These are phyloP conservation scores for Aspergillus cejpii DNA, from an alignment of 2,329 filamentous ascomycete species.

Conservation along the genomic window DNA sequence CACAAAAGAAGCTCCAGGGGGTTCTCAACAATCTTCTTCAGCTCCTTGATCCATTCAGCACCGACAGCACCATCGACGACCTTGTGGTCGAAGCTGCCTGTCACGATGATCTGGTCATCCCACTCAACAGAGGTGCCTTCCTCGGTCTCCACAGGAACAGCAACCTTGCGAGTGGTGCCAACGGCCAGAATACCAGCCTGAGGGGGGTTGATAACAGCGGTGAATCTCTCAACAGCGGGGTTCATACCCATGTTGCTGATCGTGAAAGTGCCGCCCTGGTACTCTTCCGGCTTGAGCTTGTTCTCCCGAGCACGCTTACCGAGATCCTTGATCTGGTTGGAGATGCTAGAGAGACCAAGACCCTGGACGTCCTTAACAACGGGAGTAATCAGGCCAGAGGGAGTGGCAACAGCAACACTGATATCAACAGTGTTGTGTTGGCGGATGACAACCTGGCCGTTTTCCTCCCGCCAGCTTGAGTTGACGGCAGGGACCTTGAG, in stretches of 20 bases:
- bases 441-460: slow-evolving; percentile 72
- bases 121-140: slow-evolving; percentile 76
- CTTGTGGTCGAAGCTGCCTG: slow-evolving; percentile 97
- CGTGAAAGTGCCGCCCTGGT: slow-evolving; percentile 97
- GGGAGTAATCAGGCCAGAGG: slow-evolving; percentile 89
- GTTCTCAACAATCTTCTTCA: slow-evolving; percentile 98
- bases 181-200: slow-evolving; percentile 94
- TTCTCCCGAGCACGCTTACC: slow-evolving; percentile 92
- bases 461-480: slow-evolving; percentile 79
- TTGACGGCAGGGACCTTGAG: slow-evolving; percentile 94
- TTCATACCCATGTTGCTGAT: slow-evolving; percentile 99
- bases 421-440: slow-evolving; percentile 92
- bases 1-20: slow-evolving; percentile 90
- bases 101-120: slow-evolving; percentile 96
- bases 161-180: slow-evolving; percentile 91
- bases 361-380: slow-evolving; percentile 86
- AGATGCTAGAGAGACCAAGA: slow-evolving; percentile 84
- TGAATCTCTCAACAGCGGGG: slow-evolving; percentile 89
- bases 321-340: slow-evolving; percentile 84
- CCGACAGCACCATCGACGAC: slow-evolving; percentile 94
- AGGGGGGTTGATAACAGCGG: slow-evolving; percentile 96
- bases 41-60: slow-evolving; percentile 90
- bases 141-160: slow-evolving; percentile 75
- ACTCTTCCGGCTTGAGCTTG: slow-evolving; percentile 99
- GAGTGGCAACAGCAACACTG: slow-evolving; percentile 90